phyloP scores from a whole-genome alignment of 331 rosid species.

The Rhamnella rubrinervis region DNA sequence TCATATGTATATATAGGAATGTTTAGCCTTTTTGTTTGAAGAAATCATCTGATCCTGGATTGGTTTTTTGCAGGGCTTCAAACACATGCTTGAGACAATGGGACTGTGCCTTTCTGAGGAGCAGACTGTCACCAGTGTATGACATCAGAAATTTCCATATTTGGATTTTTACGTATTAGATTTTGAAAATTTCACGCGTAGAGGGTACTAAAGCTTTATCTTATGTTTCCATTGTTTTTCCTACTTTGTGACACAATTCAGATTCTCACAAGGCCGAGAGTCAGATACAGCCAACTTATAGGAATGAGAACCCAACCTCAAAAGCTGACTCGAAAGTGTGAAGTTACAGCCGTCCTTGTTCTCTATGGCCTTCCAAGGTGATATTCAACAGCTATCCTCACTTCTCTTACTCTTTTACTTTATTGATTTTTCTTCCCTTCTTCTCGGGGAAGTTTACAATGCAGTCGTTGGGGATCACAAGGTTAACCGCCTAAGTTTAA shows the following conservation, averaged over 20 bases:
- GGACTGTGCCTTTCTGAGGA: conserved; percentile 98
- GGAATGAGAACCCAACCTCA: conserved; percentile 85
- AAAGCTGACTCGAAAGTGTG: conserved; percentile 70
- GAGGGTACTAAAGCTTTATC: not conserved
- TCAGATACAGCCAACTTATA: conserved; percentile 59
- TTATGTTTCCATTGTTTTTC: conserved; percentile 3
- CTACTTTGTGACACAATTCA: conserved; percentile 30
- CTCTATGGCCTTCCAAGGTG: conserved; percentile 97
- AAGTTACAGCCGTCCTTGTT: conserved; percentile 98
- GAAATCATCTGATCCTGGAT: conserved; percentile 20
- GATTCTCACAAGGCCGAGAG: conserved; percentile 67
- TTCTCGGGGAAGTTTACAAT: not conserved
- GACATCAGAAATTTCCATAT: conserved; percentile 20
- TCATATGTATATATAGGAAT: not conserved
- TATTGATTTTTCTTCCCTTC: not conserved
- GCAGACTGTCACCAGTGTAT: conserved; percentile 88
- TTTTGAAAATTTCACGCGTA: conserved; percentile 14
- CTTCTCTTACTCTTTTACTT: not conserved
- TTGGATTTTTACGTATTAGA: conserved; percentile 7
- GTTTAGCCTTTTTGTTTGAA: not conserved
- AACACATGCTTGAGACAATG: conserved; percentile 94
- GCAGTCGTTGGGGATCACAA: too few relatives aligned
- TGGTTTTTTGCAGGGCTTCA: conserved; percentile 68
- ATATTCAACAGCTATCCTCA: conserved; percentile 6
- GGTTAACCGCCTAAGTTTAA: not conserved